These are phyloP conservation scores for Piloderma croceum DNA, from an alignment of 768 basidiomycete genomes.

Conservation along the genomic window DNA sequence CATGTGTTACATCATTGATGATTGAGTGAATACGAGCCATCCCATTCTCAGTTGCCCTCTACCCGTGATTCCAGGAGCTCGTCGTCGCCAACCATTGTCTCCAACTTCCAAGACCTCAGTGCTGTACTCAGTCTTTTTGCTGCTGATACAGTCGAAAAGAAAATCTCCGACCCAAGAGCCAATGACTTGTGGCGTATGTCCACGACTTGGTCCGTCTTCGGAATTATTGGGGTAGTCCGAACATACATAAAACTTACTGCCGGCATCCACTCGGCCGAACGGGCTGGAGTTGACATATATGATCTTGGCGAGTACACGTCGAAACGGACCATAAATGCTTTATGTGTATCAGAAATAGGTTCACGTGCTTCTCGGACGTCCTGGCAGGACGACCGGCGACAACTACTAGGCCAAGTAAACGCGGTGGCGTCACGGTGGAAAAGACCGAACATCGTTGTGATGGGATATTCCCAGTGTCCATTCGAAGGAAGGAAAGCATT, in stretches of 20 bases:
- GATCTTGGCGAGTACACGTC: neutral
- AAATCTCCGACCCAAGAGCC: neutral
- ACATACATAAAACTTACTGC: neutral
- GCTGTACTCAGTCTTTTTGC: slow-evolving; percentile 1
- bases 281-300: neutral
- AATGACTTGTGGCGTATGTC: neutral
- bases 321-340: neutral
- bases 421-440: too few relatives aligned
- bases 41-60: too few relatives aligned
- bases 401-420: too few relatives aligned
- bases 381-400: too few relatives aligned
- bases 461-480: neutral
- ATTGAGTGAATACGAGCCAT: too few relatives aligned
- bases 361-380: too few relatives aligned
- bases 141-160: slow-evolving; percentile 1
- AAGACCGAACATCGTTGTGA: neutral
- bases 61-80: neutral
- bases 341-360: too few relatives aligned
- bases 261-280: neutral
- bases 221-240: neutral
- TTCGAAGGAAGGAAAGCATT: too few relatives aligned
- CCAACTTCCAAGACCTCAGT: slow-evolving; percentile 1
- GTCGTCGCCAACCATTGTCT: neutral
- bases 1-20: too few relatives aligned
- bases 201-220: neutral